Conservation (phyloP, 2,329 filamentous ascomycete species). For the Madurella fahalii region DNA sequence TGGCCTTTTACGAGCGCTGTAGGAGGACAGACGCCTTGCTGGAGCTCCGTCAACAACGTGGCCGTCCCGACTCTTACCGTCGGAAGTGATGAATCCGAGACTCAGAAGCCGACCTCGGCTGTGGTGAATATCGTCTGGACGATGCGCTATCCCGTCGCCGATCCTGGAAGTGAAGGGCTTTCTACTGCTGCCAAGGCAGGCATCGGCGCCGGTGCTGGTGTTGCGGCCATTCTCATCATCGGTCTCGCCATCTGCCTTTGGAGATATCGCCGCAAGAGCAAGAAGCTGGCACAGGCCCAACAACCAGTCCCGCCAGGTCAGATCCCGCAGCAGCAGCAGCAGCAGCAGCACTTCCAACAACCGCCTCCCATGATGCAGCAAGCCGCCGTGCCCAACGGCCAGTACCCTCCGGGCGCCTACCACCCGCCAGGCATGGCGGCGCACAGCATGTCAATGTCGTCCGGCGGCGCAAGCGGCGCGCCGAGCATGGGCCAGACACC, state of each 20-base stretch:
- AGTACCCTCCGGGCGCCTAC: background rate
- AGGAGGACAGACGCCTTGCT: constrained; percentile 29
- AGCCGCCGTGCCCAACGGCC: background rate
- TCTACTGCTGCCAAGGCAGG: constrained; percentile 21
- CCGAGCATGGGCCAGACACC: constrained; percentile 1
- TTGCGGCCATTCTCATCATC: constrained; percentile 17
- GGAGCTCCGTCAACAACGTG: constrained; percentile 20
- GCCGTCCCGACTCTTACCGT: constrained; percentile 22
- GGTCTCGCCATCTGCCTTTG: constrained; percentile 22
- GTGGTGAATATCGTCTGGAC: constrained; percentile 30
- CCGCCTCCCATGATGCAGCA: constrained; percentile 8
- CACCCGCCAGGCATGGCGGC: background rate
- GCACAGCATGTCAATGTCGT: background rate
- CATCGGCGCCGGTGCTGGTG: constrained; percentile 20
- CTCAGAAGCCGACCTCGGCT: constrained; percentile 26
- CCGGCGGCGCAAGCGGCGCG: constrained; percentile 6
- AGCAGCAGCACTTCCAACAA: background rate
- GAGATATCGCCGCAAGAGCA: constrained; percentile 20
- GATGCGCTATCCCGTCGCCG: constrained; percentile 25
- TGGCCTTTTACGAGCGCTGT: constrained; percentile 27
- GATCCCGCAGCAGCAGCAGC: background rate
- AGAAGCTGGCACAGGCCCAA: constrained; percentile 7
- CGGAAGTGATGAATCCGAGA: constrained; percentile 17
- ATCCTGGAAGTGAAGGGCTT: constrained; percentile 9
- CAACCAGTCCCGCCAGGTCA: background rate